Conservation (phyloP, 148 eudicot species). For the Agrostemma githago region DNA sequence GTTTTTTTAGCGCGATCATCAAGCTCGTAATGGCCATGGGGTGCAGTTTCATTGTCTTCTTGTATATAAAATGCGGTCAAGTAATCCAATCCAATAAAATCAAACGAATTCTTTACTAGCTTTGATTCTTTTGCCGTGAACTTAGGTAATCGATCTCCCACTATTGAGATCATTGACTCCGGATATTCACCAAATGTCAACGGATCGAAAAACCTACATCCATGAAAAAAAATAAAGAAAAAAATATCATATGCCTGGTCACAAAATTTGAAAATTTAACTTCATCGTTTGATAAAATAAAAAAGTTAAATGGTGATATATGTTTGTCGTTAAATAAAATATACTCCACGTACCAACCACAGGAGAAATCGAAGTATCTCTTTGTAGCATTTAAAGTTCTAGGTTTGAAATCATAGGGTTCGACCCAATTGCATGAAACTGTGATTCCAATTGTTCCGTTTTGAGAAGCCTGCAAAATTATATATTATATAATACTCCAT, state of each 20-base stretch:
- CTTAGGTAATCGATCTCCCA: constrained; percentile 14
- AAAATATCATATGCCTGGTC: neutral
- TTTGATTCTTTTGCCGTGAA: constrained; percentile 2
- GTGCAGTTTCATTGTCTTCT: neutral
- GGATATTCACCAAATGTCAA: constrained; percentile 10
- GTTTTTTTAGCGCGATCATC: constrained; percentile 4
- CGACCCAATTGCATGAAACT: constrained; percentile 7
- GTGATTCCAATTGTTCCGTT: constrained; percentile 15
- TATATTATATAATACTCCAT: no score
- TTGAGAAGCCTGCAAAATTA: constrained; percentile 8
- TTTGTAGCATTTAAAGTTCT: neutral
- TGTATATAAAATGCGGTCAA: constrained; percentile 1
- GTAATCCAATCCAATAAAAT: constrained; percentile 9
- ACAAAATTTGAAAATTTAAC: neutral
- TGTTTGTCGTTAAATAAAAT: no score
- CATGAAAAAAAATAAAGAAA: neutral
- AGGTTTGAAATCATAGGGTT: constrained; percentile 6
- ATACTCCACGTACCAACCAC: constrained; percentile 14
- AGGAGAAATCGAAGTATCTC: constrained; percentile 1
- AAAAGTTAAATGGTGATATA: neutral
- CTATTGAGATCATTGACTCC: neutral
- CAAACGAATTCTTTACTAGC: constrained; percentile 2
- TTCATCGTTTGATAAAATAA: neutral
- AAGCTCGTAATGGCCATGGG: constrained; percentile 4
- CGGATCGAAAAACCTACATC: constrained; percentile 1